phyloP scores from a whole-genome alignment of 1,284 basidiomycete genomes.

The Heimioporus retisporus region DNA sequence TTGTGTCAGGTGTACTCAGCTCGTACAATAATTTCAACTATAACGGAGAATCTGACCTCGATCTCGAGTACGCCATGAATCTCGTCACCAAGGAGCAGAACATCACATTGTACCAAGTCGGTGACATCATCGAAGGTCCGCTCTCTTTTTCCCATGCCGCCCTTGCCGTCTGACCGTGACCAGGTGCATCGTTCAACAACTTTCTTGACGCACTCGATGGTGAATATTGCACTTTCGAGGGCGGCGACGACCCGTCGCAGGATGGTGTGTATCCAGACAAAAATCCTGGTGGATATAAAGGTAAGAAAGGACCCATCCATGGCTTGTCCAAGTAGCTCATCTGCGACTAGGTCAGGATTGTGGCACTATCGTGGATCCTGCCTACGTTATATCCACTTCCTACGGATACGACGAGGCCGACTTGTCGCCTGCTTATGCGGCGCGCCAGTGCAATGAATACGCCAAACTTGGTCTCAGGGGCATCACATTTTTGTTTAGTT shows the following conservation, averaged over 20 bases:
- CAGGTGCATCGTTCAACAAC: slow-evolving; percentile 58
- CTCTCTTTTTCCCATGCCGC: neutral
- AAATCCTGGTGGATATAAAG: slow-evolving; percentile 52
- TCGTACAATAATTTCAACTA: slow-evolving; percentile 46
- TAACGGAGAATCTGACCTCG: slow-evolving; percentile 68
- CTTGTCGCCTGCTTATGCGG: slow-evolving; percentile 56
- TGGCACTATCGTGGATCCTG: slow-evolving; percentile 55
- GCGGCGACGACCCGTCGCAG: slow-evolving; percentile 63
- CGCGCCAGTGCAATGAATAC: slow-evolving; percentile 67
- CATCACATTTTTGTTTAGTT: slow-evolving; percentile 60
- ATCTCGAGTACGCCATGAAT: slow-evolving; percentile 61
- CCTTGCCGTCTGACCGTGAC: slow-evolving; percentile 1
- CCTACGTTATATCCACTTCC: slow-evolving; percentile 67
- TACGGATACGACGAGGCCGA: slow-evolving; percentile 61
- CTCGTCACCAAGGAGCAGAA: slow-evolving; percentile 53
- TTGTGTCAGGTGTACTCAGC: slow-evolving; percentile 42
- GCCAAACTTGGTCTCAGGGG: slow-evolving; percentile 60
- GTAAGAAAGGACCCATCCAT: slow-evolving; percentile 16
- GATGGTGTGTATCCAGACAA: slow-evolving; percentile 67
- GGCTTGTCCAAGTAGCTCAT: slow-evolving; percentile 10
- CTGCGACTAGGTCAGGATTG: slow-evolving; percentile 53
- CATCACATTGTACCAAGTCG: slow-evolving; percentile 59
- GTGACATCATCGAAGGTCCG: slow-evolving; percentile 54
- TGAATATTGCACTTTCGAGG: slow-evolving; percentile 68
- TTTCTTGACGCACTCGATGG: slow-evolving; percentile 59